Percentiles rank a stretch among this genome's conserved stretches.
These are phyloP conservation scores for Magnaporthiopsis rhizophila DNA, from an alignment of 2,329 filamentous ascomycete genomes.

Conservation along the genomic window DNA sequence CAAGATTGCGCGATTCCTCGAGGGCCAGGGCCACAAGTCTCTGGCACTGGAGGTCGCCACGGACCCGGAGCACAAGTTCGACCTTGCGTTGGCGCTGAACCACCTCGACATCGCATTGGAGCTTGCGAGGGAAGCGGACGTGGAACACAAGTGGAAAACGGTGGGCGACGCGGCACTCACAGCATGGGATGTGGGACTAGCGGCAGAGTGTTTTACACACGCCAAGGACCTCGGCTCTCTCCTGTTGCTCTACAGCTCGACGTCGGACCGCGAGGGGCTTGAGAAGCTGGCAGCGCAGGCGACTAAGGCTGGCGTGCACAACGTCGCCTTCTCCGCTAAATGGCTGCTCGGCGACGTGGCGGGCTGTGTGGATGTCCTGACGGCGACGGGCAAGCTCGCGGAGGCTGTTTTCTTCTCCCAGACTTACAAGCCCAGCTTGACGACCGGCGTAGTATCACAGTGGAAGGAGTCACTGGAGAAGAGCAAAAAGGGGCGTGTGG, in stretches of 20 bases:
- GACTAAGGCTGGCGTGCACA: slow-evolving; percentile 70
- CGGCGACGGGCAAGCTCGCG: slow-evolving; percentile 68
- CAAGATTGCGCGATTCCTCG: slow-evolving; percentile 95
- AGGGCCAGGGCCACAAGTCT: slow-evolving; percentile 95
- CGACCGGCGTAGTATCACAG: slow-evolving; percentile 56
- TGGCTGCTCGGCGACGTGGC: slow-evolving; percentile 83
- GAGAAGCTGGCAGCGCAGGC: slow-evolving; percentile 66
- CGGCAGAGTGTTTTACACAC: slow-evolving; percentile 86
- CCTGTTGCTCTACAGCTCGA: slow-evolving; percentile 81
- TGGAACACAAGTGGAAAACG: slow-evolving; percentile 97
- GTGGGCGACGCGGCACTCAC: slow-evolving; percentile 86
- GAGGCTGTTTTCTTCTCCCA: slow-evolving; percentile 90
- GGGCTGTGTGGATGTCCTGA: slow-evolving; percentile 71
- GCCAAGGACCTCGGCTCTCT: slow-evolving; percentile 87
- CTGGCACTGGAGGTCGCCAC: slow-evolving; percentile 90
- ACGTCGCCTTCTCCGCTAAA: slow-evolving; percentile 83
- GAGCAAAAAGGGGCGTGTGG: slow-evolving; percentile 75
- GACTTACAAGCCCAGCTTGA: slow-evolving; percentile 83
- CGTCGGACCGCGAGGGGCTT: slow-evolving; percentile 69
- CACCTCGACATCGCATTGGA: slow-evolving; percentile 80
- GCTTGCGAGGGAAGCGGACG: slow-evolving; percentile 73
- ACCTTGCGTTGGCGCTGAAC: slow-evolving; percentile 75
- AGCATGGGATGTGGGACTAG: slow-evolving; percentile 79
- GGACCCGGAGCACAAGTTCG: slow-evolving; percentile 93
- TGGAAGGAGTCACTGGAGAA: slow-evolving; percentile 86